These are phyloP conservation scores for Tuber borchii DNA, from an alignment of 495 filamentous ascomycete species.

Conservation along the genomic window DNA sequence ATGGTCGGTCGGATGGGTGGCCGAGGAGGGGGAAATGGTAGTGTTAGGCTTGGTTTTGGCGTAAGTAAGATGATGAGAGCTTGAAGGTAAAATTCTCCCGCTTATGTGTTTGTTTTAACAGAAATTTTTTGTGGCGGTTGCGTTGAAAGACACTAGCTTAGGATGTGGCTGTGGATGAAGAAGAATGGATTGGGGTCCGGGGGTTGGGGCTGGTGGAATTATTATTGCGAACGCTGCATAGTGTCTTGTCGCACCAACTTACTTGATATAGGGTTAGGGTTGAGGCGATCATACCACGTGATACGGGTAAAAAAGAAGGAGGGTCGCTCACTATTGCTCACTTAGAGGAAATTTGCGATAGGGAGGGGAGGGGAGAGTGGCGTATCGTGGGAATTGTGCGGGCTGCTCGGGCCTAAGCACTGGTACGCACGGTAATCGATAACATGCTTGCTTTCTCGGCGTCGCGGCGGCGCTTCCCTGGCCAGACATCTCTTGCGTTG, in stretches of 20 bases:
- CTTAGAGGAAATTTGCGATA: background rate
- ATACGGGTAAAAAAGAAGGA: background rate
- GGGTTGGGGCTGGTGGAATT: background rate
- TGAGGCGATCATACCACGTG: background rate
- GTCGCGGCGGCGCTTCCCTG: background rate
- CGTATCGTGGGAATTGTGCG: background rate
- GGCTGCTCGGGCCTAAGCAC: background rate
- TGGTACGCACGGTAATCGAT: background rate
- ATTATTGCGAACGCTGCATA: background rate
- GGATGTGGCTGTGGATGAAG: constrained; percentile 8
- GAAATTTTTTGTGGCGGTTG: background rate
- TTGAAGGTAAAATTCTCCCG: background rate
- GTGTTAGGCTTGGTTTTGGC: background rate
- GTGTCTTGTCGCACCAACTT: background rate
- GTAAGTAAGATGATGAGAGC: background rate
- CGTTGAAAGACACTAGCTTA: background rate
- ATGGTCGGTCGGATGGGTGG: constrained; percentile 12
- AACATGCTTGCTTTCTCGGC: background rate
- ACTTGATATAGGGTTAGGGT: background rate
- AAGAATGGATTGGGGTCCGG: constrained; percentile 8
- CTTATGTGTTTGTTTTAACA: background rate
- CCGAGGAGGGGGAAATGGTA: background rate
- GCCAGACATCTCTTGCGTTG: background rate
- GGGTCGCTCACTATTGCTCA: background rate
- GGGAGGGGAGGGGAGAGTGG: background rate